A percentile compares a stretch with the other conserved stretches of the same genome.
These are phyloP conservation scores for Ogataea sp. DNA, from an alignment of 805 yeast species.

Conservation along the genomic window DNA sequence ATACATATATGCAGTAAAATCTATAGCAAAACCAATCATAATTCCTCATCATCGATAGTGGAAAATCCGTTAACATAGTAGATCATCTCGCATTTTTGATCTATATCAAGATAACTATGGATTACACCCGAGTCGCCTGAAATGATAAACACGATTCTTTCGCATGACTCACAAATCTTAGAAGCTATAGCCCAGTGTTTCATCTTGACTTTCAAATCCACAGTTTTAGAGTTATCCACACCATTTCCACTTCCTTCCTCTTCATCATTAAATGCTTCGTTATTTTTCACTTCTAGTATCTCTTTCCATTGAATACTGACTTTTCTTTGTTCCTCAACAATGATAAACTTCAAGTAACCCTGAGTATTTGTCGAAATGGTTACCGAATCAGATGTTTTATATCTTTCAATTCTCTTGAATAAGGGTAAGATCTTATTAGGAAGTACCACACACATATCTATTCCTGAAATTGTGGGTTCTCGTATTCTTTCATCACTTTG, in stretches of 20 bases:
- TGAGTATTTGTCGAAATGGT: slow-evolving; percentile 40
- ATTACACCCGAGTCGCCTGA: slow-evolving; percentile 52
- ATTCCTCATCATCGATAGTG: slow-evolving; percentile 5
- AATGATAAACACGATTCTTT: slow-evolving; percentile 51
- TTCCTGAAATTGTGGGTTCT: slow-evolving; percentile 55
- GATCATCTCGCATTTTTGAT: slow-evolving; percentile 55
- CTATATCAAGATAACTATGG: slow-evolving; percentile 59
- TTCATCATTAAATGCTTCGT: slow-evolving; percentile 6
- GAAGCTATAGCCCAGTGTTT: slow-evolving; percentile 66
- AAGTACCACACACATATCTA: slow-evolving; percentile 48
- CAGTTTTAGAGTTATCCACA: slow-evolving; percentile 10
- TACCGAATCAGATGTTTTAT: slow-evolving; percentile 42
- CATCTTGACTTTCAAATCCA: slow-evolving; percentile 42
- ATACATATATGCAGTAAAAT: too few species aligned
- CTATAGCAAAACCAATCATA: too few species aligned
- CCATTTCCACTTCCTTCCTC: neutral
- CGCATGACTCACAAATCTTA: slow-evolving; percentile 51
- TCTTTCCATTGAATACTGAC: slow-evolving; percentile 57
- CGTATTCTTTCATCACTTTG: slow-evolving; percentile 42
- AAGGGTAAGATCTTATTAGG: slow-evolving; percentile 41
- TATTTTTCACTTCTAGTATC: slow-evolving; percentile 34
- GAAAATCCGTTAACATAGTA: slow-evolving; percentile 44
- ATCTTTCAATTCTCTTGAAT: slow-evolving; percentile 60
- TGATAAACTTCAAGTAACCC: slow-evolving; percentile 43
- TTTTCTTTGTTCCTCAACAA: slow-evolving; percentile 47